Conservation (phyloP, 352 stramenopile species). For the Albugo candida region DNA sequence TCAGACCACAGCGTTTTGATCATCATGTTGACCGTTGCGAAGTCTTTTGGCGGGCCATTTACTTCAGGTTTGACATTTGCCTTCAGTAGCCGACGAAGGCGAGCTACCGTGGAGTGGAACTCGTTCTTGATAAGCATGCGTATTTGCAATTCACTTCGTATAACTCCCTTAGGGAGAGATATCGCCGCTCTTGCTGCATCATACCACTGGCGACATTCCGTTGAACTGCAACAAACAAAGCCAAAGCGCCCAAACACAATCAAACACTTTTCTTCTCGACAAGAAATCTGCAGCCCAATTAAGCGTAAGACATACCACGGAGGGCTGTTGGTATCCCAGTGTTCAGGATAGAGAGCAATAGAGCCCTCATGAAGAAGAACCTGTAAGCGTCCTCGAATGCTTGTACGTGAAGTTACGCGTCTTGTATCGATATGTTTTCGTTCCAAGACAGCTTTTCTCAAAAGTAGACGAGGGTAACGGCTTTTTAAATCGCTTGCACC, state of each 20-base stretch:
- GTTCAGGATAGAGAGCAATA: constrained; percentile 58
- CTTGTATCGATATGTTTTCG: constrained; percentile 30
- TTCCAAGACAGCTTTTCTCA: constrained; percentile 56
- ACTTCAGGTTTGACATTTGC: constrained; percentile 59
- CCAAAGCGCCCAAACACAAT: constrained; percentile 38
- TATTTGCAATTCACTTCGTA: constrained; percentile 61
- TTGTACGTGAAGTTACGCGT: constrained; percentile 39
- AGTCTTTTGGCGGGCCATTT: constrained; percentile 41
- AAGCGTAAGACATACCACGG: constrained; percentile 69
- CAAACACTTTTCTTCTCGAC: constrained; percentile 41
- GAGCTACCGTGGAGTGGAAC: constrained; percentile 41
- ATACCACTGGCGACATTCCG: constrained; percentile 49
- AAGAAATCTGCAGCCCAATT: constrained; percentile 36
- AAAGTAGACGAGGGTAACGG: constrained; percentile 38
- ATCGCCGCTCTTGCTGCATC: constrained; percentile 41
- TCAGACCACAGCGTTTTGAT: constrained; percentile 47
- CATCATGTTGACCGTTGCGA: constrained; percentile 61
- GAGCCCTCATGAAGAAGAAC: constrained; percentile 64
- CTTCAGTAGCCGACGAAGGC: constrained; percentile 53
- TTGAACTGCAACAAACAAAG: constrained; percentile 26
- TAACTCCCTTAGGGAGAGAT: constrained; percentile 37
- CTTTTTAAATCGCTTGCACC: constrained; percentile 43
- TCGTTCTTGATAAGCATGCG: constrained; percentile 43
- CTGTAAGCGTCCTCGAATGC: constrained; percentile 48
- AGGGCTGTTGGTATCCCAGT: constrained; percentile 22